Conservation (phyloP, 2,329 filamentous ascomycete genomes). For the Zymoseptoria tritici region DNA sequence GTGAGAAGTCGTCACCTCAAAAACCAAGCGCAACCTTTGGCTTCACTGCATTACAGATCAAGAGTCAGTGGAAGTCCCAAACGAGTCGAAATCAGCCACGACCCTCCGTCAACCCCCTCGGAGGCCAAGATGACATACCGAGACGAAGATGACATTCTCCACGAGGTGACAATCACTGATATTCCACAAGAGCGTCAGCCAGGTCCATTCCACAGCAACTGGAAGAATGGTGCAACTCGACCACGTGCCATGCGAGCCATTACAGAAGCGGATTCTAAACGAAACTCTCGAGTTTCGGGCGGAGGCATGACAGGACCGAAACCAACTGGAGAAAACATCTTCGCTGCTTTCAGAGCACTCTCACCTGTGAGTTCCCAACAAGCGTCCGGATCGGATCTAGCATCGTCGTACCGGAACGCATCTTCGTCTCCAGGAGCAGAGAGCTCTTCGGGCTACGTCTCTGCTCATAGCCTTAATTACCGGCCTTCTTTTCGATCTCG, state of each 20-base stretch:
- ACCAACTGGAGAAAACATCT: not conserved
- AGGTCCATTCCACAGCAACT: not conserved
- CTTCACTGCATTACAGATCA: not conserved
- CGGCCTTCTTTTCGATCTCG: not conserved
- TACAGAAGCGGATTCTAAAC: not conserved
- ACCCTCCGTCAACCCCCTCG: conserved; percentile 12
- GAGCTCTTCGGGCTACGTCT: not conserved
- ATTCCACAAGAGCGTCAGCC: conserved; percentile 2
- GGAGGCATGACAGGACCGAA: not conserved
- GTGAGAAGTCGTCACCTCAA: not conserved
- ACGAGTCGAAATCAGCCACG: conserved; percentile 15
- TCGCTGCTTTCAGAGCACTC: not conserved
- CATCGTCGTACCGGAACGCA: not conserved
- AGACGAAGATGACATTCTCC: conserved; percentile 14
- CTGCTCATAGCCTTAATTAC: not conserved
- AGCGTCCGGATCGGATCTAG: not conserved
- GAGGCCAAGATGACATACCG: conserved; percentile 14
- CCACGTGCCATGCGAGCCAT: not conserved
- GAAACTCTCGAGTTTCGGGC: not conserved
- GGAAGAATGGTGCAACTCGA: not conserved
- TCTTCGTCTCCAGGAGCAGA: not conserved
- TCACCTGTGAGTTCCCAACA: not conserved
- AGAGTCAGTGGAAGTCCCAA: conserved; percentile 3
- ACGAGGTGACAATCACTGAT: conserved; percentile 16
- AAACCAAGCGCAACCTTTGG: not conserved